These are phyloP conservation scores for Ashbya aceris DNA, from an alignment of 1,139 yeast genomes.

Conservation along the genomic window DNA sequence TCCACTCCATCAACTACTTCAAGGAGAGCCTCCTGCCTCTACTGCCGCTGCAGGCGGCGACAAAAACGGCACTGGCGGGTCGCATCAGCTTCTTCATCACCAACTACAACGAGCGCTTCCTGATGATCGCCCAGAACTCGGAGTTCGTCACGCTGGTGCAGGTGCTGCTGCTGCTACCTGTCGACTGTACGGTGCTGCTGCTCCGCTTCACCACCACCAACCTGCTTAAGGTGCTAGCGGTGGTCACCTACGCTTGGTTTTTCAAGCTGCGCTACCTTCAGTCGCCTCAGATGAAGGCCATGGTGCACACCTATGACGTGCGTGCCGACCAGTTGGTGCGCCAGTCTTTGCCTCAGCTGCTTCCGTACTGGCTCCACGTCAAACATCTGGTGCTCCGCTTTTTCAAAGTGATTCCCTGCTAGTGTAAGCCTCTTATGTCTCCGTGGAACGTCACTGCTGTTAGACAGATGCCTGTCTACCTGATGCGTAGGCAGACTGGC, in stretches of 20 bases:
- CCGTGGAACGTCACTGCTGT: too few species aligned
- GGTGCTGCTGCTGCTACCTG: conserved; percentile 16
- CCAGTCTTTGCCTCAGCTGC: conserved; percentile 11
- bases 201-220: conserved; percentile 8
- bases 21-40: conserved; percentile 30
- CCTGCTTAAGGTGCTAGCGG: conserved; percentile 12
- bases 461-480: too few species aligned
- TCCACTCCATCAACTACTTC: conserved; percentile 47
- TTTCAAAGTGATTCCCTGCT: conserved; percentile 11
- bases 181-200: conserved; percentile 12
- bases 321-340: conserved; percentile 9
- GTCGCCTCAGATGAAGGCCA: conserved; percentile 15
- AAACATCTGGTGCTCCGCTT: conserved; percentile 14
- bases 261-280: conserved; percentile 23
- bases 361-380: conserved; percentile 13
- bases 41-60: conserved; percentile 21
- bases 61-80: conserved; percentile 15
- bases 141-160: conserved; percentile 23
- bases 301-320: conserved; percentile 12
- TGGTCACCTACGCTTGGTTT: conserved; percentile 19
- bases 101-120: conserved; percentile 18
- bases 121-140: conserved; percentile 22
- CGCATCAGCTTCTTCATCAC: conserved; percentile 18
- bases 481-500: too few species aligned
- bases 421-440: too few species aligned